Evolutionary conservation across 768 basidiomycete genomes (phyloP).

Genomic region (Xerocomellus dryophilus): DNA sequence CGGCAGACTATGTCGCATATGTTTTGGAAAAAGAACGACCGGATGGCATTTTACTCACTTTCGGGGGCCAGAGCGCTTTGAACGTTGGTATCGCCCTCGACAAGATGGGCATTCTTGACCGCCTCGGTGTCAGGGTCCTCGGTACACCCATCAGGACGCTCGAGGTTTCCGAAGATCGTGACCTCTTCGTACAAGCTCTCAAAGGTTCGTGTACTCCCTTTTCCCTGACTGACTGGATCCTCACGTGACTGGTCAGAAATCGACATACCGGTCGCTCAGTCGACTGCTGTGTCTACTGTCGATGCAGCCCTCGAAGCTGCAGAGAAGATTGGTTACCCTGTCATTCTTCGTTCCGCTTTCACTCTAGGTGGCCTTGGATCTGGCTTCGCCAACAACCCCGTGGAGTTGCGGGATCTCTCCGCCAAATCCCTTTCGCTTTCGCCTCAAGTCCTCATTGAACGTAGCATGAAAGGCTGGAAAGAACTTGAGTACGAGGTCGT

Average conservation of each 20-base stretch:
- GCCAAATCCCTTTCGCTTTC: constrained; percentile 88
- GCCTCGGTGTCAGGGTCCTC: constrained; percentile 88
- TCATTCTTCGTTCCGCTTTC: constrained; percentile 95
- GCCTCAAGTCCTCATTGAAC: constrained; percentile 96
- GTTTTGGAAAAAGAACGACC: constrained; percentile 98
- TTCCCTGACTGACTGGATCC: background rate
- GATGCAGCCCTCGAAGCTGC: constrained; percentile 91
- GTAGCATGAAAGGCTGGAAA: constrained; percentile 99
- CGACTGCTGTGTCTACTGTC: constrained; percentile 94
- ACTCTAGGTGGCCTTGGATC: constrained; percentile 98
- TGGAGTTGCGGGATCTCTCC: constrained; percentile 91
- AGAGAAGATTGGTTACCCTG: constrained; percentile 90
- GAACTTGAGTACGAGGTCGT: constrained; percentile 99
- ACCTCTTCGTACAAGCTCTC: constrained; percentile 92
- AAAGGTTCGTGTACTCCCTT: constrained; percentile 59
- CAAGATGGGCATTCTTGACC: constrained; percentile 92
- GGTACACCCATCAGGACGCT: constrained; percentile 94
- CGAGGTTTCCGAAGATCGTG: constrained; percentile 95
- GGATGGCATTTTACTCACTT: constrained; percentile 94
- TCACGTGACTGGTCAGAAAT: constrained; percentile 62
- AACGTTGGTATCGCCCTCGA: constrained; percentile 97
- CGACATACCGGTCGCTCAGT: constrained; percentile 92
- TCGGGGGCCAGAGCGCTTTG: constrained; percentile 96
- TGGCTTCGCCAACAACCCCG: constrained; percentile 92
- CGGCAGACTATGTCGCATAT: constrained; percentile 96